Evolutionary conservation across 2,329 filamentous ascomycete species (phyloP), one percentile per base, ranked within the genome.

Genomic region (Diaporthe capsici): DNA sequence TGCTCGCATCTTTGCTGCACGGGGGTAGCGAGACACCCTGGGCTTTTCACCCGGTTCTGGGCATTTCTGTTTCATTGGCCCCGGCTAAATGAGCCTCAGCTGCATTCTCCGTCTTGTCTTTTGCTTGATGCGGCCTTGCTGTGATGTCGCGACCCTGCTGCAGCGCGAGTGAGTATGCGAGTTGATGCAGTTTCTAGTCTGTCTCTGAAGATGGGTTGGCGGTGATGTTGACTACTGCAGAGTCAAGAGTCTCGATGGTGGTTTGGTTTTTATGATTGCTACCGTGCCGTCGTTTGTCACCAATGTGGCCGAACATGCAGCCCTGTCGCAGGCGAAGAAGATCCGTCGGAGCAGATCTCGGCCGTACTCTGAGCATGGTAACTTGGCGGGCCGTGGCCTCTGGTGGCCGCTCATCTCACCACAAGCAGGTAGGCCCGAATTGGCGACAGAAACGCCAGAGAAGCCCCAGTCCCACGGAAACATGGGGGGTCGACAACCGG

Each of bases 331-430:
- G 42, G 71, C 73, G 72, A 72, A 44, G 47, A 55, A 44, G 61
- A 73, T 67, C 31, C 73, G 72, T 75, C 76, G 76, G 76, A 65
- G 55, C 70, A 77, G 76, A 75, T 77, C 76, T 77, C 76, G 76
- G 76, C 73, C 76, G 71, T 77, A 77, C 65, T 77, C 65, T 47
- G 65, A 65, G 71, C 47, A 73, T 42, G 49, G 37, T 31, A 44
- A 55, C 68, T 63, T 75, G 72, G 76, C 73, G 73, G 70, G 70
- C 70, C 71, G 63, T 72, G 53, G 60, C 49, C 57, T 34, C 25
- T 55, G 7, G 34, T 71, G 65, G 65, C 65, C 65, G 65, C 65
- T 65, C 68, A 75, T 77, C 57, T 75, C 70, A 71, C 61, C 71
- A 70, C 55, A 60, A 72, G 65, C 70, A 77, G 76, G 53, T 71